phyloP scores from a whole-genome alignment of 164 flowering plant species.

The Vitis cinerea region DNA sequence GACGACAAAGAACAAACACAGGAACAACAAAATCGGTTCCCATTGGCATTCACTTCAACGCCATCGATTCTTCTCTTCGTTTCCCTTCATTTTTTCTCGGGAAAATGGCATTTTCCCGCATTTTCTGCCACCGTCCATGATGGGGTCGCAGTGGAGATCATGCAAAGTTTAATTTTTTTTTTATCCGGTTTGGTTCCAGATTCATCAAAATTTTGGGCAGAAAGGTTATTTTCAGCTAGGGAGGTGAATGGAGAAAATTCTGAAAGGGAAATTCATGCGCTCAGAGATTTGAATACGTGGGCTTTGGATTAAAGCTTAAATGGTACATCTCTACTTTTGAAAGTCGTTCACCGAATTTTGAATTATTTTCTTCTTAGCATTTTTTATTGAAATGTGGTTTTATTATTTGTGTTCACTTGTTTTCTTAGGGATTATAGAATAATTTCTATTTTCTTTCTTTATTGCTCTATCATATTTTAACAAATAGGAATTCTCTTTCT shows the following conservation, averaged over 20 bases:
- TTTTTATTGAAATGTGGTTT: background rate
- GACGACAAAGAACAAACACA: constrained; percentile 2
- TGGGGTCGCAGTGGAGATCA: no score
- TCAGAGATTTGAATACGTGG: background rate
- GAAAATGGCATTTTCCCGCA: background rate
- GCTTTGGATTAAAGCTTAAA: constrained; percentile 6
- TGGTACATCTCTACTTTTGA: constrained; percentile 7
- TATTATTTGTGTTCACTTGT: background rate
- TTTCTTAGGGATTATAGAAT: no score
- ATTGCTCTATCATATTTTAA: no score
- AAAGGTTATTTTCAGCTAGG: background rate
- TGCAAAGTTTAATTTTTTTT: no score
- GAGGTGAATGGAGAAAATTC: background rate
- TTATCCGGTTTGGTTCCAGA: background rate
- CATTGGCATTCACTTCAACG: background rate
- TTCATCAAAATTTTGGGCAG: background rate
- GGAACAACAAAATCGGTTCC: background rate
- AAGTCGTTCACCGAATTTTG: background rate
- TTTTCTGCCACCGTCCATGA: background rate
- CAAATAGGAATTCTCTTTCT: no score
- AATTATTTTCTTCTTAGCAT: background rate
- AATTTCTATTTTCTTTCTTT: no score
- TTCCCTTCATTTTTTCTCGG: constrained; percentile 4
- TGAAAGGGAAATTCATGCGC: background rate
- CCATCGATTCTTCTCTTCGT: background rate